phyloP scores from a whole-genome alignment of 2,329 filamentous ascomycete genomes.

The Cyanodermella asteris region DNA sequence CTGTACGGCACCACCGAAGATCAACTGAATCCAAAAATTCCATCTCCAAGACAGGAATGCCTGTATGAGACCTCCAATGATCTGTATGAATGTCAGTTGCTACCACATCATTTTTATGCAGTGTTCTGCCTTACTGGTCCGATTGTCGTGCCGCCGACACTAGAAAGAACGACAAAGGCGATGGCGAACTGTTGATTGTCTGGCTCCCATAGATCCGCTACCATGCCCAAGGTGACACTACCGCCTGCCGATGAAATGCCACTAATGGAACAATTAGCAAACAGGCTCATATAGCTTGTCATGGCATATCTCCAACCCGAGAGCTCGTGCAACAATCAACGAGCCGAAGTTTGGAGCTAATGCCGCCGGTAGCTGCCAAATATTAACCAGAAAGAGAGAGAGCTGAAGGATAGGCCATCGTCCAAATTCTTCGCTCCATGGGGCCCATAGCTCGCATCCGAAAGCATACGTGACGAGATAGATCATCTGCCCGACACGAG shows the following conservation, averaged over 20 bases:
- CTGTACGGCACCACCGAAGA: conserved; percentile 40
- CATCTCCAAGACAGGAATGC: conserved; percentile 55
- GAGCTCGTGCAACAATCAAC: conserved; percentile 45
- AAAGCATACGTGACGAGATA: conserved; percentile 67
- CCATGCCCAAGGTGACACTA: conserved; percentile 53
- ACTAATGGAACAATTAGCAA: no score
- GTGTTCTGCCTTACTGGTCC: conserved; percentile 61
- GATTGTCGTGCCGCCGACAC: conserved; percentile 53
- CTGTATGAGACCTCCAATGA: conserved; percentile 52
- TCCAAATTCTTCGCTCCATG: conserved; percentile 68
- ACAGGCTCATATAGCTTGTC: no score
- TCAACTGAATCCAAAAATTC: conserved; percentile 71
- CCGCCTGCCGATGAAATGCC: conserved; percentile 51
- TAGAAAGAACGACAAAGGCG: conserved; percentile 56
- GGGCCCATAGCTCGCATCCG: conserved; percentile 73
- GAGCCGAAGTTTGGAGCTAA: conserved; percentile 51
- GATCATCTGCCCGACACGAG: conserved; percentile 51
- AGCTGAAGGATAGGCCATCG: conserved; percentile 54
- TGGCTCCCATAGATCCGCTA: conserved; percentile 51
- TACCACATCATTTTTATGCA: conserved; percentile 71
- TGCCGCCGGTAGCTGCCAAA: conserved; percentile 53
- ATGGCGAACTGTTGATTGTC: conserved; percentile 55
- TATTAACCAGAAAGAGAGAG: conserved; percentile 36
- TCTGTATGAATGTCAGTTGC: conserved; percentile 48
- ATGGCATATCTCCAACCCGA: conserved; percentile 43